Base-by-base conservation (phyloP, 164 flowering plant genomes). In the Saururus chinensis region DNA sequence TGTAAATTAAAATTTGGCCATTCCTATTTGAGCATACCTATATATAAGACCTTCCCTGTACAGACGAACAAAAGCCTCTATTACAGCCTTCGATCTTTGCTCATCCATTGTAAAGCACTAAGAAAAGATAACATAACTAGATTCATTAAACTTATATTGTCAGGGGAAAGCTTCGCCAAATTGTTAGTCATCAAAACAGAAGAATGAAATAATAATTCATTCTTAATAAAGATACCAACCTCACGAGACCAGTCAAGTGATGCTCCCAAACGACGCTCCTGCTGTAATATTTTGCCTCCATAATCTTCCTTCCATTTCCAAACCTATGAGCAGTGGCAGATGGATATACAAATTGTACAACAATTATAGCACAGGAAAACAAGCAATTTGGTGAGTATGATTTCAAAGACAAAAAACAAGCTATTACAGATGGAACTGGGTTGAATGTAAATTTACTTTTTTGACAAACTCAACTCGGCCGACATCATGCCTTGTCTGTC, bases 241-340 rank as follows among this genome's bases (percentile, higher is more conserved):
- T 95, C 95, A 56, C 97, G 97, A 6, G 99, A 83, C 99, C 99
- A 95, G 72, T 95, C 99, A 67, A 91, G 87, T 70, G 99, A 87
- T n/a, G 88, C 88, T 67, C 96, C 99, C 60, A 95, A 61, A 17
- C 96, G 79, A 5, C 97, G 85, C 58, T 71, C 80, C 71, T 91
- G 99, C 67, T 73, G 71, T 59, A 95, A 70, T 59, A 95, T 95
- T 25, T 86, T 84, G 52, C 95, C 86, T 40, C 97, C 99, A 74
- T 87, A 77, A 67, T 87, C 77, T 57, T 84, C 67, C 76, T 91
- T 95, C 99, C 99, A 95, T 11, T 84, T 79, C 99, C 99, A 95
- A 9, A 95, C 99, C 99, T 93, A 68, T 59, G 21, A 35, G 66
- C 26, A 55, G 65, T 37, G 10, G 3, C 10, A n/a, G 13, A n/a